These are phyloP conservation scores for Penicillium goetzii DNA, from an alignment of 495 filamentous ascomycete genomes.

Conservation along the genomic window DNA sequence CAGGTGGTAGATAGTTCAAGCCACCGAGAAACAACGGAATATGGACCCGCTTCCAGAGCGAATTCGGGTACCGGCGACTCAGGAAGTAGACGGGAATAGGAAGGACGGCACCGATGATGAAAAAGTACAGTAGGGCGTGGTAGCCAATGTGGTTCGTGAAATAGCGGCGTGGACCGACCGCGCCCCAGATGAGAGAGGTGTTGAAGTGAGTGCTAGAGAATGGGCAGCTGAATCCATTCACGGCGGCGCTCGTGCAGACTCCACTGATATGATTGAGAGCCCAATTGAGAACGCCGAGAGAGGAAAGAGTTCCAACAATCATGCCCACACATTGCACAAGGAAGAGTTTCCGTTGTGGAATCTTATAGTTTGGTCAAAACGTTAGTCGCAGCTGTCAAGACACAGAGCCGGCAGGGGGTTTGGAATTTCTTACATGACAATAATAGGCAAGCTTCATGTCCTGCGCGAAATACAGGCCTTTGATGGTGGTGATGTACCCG, in stretches of 20 bases:
- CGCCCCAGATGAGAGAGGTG: not conserved
- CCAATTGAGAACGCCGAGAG: not conserved
- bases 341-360: not conserved
- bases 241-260: not conserved
- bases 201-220: not conserved
- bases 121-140: not conserved
- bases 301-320: not conserved
- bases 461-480: not conserved
- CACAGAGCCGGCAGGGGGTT: too few relatives aligned
- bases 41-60: not conserved
- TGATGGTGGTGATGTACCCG: not conserved
- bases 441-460: not conserved
- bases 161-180: not conserved
- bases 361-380: not conserved
- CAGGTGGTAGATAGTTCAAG: not conserved
- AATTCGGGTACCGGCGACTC: not conserved
- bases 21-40: not conserved
- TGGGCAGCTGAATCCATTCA: not conserved
- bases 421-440: not conserved
- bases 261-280: not conserved
- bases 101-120: not conserved
- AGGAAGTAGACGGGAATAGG: not conserved
- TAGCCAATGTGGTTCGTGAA: not conserved
- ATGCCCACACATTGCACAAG: not conserved
- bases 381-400: not conserved